These are phyloP conservation scores for Scutellaria baicalensis DNA, from an alignment of 257 asterid genomes.

Conservation along the genomic window DNA sequence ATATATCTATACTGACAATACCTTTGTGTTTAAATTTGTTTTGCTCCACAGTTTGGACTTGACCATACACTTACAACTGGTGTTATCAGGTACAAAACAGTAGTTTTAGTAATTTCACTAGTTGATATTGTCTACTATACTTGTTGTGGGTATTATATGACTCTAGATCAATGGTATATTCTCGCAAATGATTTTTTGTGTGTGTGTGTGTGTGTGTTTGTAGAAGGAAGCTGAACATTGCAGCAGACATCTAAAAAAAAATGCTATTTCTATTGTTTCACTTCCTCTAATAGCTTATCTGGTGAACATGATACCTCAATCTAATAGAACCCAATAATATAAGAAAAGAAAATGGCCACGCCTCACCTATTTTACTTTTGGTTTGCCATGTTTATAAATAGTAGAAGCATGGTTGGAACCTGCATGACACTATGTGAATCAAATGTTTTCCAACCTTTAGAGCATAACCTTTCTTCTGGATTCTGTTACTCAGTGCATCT, in stretches of 20 bases:
- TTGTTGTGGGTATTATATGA: not conserved
- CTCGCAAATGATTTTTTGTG: not conserved
- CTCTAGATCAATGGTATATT: not conserved
- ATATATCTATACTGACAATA: constrained; percentile 13
- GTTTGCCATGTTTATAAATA: not conserved
- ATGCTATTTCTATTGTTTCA: not conserved
- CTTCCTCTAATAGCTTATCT: not conserved
- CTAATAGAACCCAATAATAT: not conserved
- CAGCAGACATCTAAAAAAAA: not conserved
- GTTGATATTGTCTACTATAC: not conserved
- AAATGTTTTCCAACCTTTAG: not conserved
- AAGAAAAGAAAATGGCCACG: not conserved
- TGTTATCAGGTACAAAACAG: constrained; percentile 76
- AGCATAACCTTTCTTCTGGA: not conserved
- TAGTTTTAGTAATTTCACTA: constrained; percentile 7
- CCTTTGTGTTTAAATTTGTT: constrained; percentile 9
- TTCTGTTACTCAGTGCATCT: not conserved
- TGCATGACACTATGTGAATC: not conserved
- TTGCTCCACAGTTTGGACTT: constrained; percentile 82
- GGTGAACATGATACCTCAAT: not conserved
- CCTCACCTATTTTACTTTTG: not conserved
- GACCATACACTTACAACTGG: constrained; percentile 99
- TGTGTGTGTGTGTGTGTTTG: no score
- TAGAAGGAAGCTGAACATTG: constrained; percentile 8
- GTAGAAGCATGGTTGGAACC: not conserved